Percentiles rank a stretch among this genome's conserved stretches.
Conservation (phyloP, 345 rosid species). For the Isatis tinctoria region DNA sequence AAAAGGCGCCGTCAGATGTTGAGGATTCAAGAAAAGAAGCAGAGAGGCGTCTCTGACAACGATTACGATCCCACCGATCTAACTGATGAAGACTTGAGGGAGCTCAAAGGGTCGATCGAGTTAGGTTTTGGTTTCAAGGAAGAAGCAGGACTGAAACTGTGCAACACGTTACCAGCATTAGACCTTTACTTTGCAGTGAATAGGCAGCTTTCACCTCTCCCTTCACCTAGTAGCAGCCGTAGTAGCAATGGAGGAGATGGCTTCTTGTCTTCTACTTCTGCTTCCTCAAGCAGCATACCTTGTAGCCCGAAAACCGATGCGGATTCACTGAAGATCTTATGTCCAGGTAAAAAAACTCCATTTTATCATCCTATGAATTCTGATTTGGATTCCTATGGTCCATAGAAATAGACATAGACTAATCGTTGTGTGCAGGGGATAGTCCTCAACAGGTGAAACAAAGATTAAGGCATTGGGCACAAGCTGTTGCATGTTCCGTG, state of each 20-base stretch:
- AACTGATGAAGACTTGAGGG: slow-evolving; percentile 84
- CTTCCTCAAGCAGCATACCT: slow-evolving; percentile 37
- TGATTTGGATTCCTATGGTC: background rate
- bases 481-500: slow-evolving; percentile 62
- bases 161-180: slow-evolving; percentile 82
- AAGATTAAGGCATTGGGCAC: slow-evolving; percentile 64
- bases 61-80: slow-evolving; percentile 54
- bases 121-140: slow-evolving; percentile 95
- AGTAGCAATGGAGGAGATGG: slow-evolving; percentile 33
- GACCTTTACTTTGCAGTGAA: slow-evolving; percentile 91
- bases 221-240: slow-evolving; percentile 56
- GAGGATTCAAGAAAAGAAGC: slow-evolving; percentile 43
- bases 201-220: slow-evolving; percentile 71
- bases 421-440: slow-evolving; percentile 48
- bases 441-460: slow-evolving; percentile 61
- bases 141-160: slow-evolving; percentile 63
- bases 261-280: slow-evolving; percentile 30
- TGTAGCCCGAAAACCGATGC: slow-evolving; percentile 66
- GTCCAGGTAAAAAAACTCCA: slow-evolving; percentile 48
- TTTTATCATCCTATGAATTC: background rate
- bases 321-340: slow-evolving; percentile 70
- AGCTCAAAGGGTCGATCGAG: slow-evolving; percentile 91
- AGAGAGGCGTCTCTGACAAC: slow-evolving; percentile 25
- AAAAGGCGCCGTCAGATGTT: slow-evolving; percentile 69
- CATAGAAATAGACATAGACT: background rate